These are phyloP conservation scores for Panellus pusillus DNA, from an alignment of 768 basidiomycete species.

Conservation along the genomic window DNA sequence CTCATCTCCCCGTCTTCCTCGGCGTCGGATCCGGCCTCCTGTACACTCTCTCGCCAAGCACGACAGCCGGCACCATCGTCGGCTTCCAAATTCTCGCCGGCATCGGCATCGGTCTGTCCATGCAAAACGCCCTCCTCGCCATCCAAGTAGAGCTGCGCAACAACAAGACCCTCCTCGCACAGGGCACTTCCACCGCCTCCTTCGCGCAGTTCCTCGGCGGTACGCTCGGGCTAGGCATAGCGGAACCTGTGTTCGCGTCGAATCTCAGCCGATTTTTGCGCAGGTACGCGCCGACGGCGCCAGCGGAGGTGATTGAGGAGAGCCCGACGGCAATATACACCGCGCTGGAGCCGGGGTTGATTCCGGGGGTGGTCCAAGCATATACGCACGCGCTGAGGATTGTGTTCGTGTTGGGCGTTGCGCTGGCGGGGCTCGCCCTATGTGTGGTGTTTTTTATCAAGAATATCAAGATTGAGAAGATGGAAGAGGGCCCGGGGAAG, in stretches of 20 bases:
- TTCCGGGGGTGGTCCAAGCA: neutral
- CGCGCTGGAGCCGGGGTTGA: neutral
- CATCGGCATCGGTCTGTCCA: slow-evolving; percentile 21
- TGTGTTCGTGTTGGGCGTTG: neutral
- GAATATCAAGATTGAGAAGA: neutral
- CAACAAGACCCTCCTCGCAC: slow-evolving; percentile 5
- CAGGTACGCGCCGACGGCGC: slow-evolving; percentile 20
- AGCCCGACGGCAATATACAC: slow-evolving; percentile 17
- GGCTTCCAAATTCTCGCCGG: slow-evolving; percentile 22
- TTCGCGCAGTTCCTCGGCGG: slow-evolving; percentile 22
- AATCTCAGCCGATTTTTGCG: slow-evolving; percentile 9
- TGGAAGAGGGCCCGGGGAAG: neutral
- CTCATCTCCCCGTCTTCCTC: slow-evolving; percentile 7
- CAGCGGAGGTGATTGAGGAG: slow-evolving; percentile 5
- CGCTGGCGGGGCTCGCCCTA: neutral
- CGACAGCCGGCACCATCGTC: slow-evolving; percentile 1
- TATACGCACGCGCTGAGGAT: neutral
- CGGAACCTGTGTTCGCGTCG: slow-evolving; percentile 15
- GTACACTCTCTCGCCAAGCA: slow-evolving; percentile 4
- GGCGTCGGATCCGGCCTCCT: slow-evolving; percentile 17
- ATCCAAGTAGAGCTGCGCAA: slow-evolving; percentile 20
- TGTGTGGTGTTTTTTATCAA: neutral
- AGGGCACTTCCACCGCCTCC: slow-evolving; percentile 19
- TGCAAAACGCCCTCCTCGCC: slow-evolving; percentile 24
- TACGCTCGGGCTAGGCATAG: slow-evolving; percentile 9